phyloP scores from a whole-genome alignment of 2,329 filamentous ascomycete species.

The Ceratocystis huliohia region DNA sequence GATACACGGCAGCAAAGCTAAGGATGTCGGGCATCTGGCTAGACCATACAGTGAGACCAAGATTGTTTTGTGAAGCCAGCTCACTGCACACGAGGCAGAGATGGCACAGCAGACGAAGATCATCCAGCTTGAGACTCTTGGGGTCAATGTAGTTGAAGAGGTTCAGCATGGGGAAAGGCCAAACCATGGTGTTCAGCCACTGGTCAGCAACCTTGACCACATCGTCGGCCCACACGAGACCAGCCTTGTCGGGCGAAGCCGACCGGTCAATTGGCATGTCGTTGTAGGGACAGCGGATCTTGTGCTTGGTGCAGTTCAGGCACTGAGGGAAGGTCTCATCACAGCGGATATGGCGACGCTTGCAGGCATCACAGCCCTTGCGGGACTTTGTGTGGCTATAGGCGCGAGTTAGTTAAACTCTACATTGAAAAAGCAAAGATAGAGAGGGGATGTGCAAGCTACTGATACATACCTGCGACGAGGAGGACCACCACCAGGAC shows the following conservation, averaged over 20 bases:
- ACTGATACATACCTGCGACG: conserved; percentile 42
- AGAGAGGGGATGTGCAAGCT: conserved; percentile 19
- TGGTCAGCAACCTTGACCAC: conserved; percentile 68
- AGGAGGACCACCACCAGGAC: conserved; percentile 87
- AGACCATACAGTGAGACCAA: conserved; percentile 83
- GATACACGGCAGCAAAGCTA: conserved; percentile 64
- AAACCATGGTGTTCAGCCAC: conserved; percentile 60
- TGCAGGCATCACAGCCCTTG: conserved; percentile 97
- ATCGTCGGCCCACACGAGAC: conserved; percentile 74
- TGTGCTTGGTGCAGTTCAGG: conserved; percentile 97
- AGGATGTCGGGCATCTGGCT: conserved; percentile 72
- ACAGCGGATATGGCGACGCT: conserved; percentile 91
- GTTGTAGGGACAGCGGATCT: conserved; percentile 96
- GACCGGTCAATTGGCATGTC: conserved; percentile 57
- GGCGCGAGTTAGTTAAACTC: conserved; percentile 22
- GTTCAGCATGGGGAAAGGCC: conserved; percentile 71
- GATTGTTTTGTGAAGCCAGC: conserved; percentile 61
- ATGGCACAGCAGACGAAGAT: conserved; percentile 81
- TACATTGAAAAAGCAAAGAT: not conserved
- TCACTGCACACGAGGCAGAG: conserved; percentile 76
- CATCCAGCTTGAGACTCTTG: conserved; percentile 59
- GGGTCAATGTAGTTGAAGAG: conserved; percentile 64
- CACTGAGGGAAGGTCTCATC: conserved; percentile 98
- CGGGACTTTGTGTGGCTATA: conserved; percentile 93
- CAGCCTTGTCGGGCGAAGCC: conserved; percentile 48